Evolutionary conservation across 768 basidiomycete genomes (phyloP).

Genomic region (Hirschioporus abietinus): DNA sequence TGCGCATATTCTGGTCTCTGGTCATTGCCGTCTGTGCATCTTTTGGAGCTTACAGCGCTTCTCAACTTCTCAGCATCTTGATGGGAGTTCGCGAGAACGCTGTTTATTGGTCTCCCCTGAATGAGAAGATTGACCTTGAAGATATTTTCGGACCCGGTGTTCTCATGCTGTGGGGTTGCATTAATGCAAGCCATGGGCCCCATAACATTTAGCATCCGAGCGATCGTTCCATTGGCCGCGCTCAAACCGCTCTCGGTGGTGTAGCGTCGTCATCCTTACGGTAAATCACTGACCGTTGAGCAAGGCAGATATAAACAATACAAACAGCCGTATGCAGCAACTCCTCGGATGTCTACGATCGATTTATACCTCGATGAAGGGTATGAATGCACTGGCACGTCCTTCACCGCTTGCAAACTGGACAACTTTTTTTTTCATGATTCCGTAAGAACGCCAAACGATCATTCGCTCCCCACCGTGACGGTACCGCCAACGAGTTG

Average conservation of each 20-base stretch:
- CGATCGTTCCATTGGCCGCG: not conserved
- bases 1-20: too few relatives aligned
- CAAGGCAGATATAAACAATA: not conserved
- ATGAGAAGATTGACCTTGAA: not conserved
- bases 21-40: too few relatives aligned
- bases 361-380: not conserved
- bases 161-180: not conserved
- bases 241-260: not conserved
- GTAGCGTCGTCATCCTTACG: not conserved
- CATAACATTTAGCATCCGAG: not conserved
- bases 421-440: not conserved
- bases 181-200: not conserved
- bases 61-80: not conserved
- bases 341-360: not conserved
- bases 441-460: not conserved
- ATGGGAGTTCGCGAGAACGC: not conserved
- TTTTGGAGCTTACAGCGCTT: not conserved
- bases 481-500: not conserved
- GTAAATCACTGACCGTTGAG: not conserved
- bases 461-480: not conserved
- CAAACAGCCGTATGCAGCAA: not conserved
- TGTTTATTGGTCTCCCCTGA: not conserved
- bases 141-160: not conserved
- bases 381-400: not conserved
- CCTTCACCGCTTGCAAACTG: not conserved